Conservation (phyloP, 2,329 filamentous ascomycete genomes). For the Xylariales sp. region DNA sequence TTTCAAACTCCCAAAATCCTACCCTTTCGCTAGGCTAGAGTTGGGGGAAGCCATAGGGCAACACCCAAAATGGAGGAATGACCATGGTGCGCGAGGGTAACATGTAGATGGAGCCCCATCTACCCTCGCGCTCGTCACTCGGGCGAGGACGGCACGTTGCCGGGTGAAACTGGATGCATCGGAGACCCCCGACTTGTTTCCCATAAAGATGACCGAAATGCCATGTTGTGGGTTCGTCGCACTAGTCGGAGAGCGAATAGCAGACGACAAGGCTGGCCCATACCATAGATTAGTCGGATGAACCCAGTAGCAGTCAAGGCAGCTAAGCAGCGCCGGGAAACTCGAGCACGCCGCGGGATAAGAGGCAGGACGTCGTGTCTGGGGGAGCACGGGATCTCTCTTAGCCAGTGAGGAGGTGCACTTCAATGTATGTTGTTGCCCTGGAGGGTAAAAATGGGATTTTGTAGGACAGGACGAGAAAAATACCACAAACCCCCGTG, state of each 20-base stretch:
- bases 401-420: not conserved
- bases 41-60: not conserved
- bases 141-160: not conserved
- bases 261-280: not conserved
- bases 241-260: not conserved
- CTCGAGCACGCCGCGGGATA: not conserved
- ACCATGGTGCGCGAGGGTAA: not conserved
- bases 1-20: not conserved
- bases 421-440: slow-evolving; percentile 3
- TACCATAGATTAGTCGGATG: not conserved
- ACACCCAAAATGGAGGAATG: not conserved
- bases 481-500: slow-evolving; percentile 15
- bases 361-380: slow-evolving; percentile 11
- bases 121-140: not conserved
- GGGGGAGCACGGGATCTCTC: not conserved
- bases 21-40: not conserved
- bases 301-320: not conserved
- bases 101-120: not conserved
- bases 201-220: not conserved
- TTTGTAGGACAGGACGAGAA: slow-evolving; percentile 17
- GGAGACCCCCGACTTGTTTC: not conserved
- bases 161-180: not conserved
- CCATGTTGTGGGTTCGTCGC: not conserved
- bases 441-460: slow-evolving; percentile 10
- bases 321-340: not conserved